Base-by-base conservation (phyloP, 2,329 filamentous ascomycete species). In the Stagonosporopsis vannaccii region DNA sequence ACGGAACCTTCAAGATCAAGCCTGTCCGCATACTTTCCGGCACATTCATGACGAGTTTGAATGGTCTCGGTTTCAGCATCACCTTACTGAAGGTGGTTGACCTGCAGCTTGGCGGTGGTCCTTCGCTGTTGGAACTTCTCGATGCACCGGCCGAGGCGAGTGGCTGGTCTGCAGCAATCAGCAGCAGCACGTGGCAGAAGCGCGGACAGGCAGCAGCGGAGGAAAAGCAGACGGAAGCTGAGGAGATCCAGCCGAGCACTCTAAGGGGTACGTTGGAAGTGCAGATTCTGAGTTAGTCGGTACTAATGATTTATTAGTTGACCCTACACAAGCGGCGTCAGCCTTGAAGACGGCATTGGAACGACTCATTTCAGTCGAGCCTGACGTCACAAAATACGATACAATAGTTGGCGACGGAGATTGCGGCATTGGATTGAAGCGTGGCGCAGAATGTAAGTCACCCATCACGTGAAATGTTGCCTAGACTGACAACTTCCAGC, bases 351-450 rank as follows among this genome's bases (percentile, higher is more conserved):
- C 79, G 28, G 88, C 81, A 17, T 79, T 92, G 15, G 78, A 89
- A 44, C 81, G 80, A 32, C 78, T 92, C 13, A 83, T 91, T 59
- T 81, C 79, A 0, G 88, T 82, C 1, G 88, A 91, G 68, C 82
- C 86, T 8, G 82, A 87, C 37, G 80, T 90, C 51, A 90, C 88
- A 11, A 83, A 79, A 51, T 90, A 84, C 69, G 88, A 90, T 70
- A 96, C 91, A 0, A 86, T 95, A 12, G 91, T 96, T 22, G 92
- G 92, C 37, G 92, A 97, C 71, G 92, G 92, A 42, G 92, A 97
- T 76, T 97, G 92, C 69, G 92, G 92, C 9, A 90, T 92, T 55
- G 91, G 91, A 5, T 80, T 97, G 59, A 92, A 91, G 79, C 87
- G 92, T 59, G 92, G 92, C 44, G 92, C 92, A n/a, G 89, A 96